Evolutionary conservation across 108 stramenopile species (phyloP), one percentile per base, ranked within the genome.

Genomic region (Nannochloropsis salina): DNA sequence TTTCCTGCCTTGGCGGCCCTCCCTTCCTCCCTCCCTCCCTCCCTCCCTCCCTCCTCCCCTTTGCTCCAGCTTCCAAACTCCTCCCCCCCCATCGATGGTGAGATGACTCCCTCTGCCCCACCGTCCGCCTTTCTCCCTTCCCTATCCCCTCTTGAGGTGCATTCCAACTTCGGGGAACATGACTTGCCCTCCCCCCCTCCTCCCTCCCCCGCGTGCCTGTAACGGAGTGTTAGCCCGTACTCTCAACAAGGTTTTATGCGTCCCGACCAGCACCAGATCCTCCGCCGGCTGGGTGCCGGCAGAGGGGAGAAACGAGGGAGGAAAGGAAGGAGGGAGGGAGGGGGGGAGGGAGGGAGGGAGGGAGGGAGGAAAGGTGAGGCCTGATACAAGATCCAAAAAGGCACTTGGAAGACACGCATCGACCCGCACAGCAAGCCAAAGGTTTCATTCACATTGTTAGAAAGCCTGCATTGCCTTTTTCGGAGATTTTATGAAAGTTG

Each of bases 191-290:
- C 5, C 61, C 5, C 2, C n/a, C 61, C 61, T n/a, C n/a, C 61
- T 4, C 61, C 47, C 47, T 12, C 47, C 47, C 47, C 12, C 12
- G 12, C 12, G 9, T 9, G 12, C 15, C 61, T n/a, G 15, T 20
- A 20, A 74, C 20, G 61, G 61, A 74, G 61, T 74, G 61, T 74
- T 74, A n/a, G 61, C 61, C 61, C n/a, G n/a, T n/a, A n/a, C n/a
- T n/a, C n/a, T n/a, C n/a, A n/a, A n/a, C 61, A 74, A 74, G 61
- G 20, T 74, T n/a, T 74, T 74, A 4, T 74, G 61, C 4, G 61
- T 74, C 61, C 61, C 61, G 15, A 20, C 61, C 61, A 74, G n/a
- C 15, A 74, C 61, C 61, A 74, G n/a, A n/a, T 74, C 61, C 5
- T 74, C 61, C 61, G 4, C 61, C n/a, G 61, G 61, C 61, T 74